These are phyloP conservation scores for Anisogramma anomala DNA, from an alignment of 2,329 filamentous ascomycete genomes.

Conservation along the genomic window DNA sequence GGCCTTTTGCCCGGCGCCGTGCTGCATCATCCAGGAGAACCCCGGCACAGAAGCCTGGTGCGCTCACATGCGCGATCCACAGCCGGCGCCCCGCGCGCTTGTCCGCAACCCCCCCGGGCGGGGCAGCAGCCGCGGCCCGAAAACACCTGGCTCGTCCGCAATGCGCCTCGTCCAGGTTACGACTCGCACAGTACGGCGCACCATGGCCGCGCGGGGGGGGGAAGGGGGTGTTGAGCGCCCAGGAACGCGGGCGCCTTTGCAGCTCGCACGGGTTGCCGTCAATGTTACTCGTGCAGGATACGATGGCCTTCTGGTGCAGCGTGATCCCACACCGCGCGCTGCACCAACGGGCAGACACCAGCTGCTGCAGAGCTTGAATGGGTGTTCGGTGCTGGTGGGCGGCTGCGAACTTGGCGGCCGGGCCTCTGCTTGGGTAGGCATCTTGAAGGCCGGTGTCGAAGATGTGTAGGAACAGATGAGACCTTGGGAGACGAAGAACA, in stretches of 20 bases:
- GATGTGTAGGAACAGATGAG: no score
- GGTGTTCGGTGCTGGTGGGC: conserved; percentile 35
- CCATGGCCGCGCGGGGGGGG: no score
- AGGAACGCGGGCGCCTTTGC: conserved; percentile 59
- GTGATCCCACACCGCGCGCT: conserved; percentile 64
- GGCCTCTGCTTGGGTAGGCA: conserved; percentile 37
- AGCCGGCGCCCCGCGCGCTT: conserved; percentile 53
- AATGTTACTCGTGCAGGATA: conserved; percentile 61
- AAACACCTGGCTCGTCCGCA: conserved; percentile 28
- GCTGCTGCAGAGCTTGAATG: conserved; percentile 56
- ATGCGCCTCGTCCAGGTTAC: conserved; percentile 63
- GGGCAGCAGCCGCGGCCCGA: conserved; percentile 44
- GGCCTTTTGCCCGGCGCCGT: conserved; percentile 37
- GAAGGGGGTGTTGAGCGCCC: conserved; percentile 58
- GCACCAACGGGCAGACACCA: conserved; percentile 67
- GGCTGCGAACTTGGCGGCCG: conserved; percentile 35
- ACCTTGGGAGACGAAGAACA: no score
- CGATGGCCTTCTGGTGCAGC: conserved; percentile 62
- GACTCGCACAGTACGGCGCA: conserved; percentile 63
- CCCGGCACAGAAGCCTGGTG: conserved; percentile 53
- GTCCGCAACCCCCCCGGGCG: conserved; percentile 48
- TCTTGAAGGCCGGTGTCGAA: no score
- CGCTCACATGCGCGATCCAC: conserved; percentile 66
- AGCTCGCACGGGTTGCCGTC: conserved; percentile 70
- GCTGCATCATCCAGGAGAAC: conserved; percentile 53